A percentile compares a stretch with the other conserved stretches of the same genome.
These are phyloP conservation scores for Pyronema omphalodes DNA, from an alignment of 495 filamentous ascomycete species.

Conservation along the genomic window DNA sequence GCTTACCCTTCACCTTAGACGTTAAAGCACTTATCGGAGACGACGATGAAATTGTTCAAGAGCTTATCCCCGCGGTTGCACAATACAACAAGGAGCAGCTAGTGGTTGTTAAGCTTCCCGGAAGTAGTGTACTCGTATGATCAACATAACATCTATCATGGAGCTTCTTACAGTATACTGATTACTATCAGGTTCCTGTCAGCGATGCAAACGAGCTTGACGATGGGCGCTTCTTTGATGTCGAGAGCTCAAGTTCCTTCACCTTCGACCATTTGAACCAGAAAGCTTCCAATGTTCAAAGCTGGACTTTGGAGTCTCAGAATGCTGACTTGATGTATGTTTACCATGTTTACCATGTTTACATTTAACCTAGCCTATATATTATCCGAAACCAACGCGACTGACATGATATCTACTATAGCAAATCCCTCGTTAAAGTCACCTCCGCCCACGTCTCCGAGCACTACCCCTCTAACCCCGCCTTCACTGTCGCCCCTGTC, in stretches of 20 bases:
- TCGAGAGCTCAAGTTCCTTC: slow-evolving; percentile 70
- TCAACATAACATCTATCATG: not conserved
- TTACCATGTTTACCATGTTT: slow-evolving; percentile 23
- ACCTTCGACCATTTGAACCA: slow-evolving; percentile 60
- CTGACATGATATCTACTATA: slow-evolving; percentile 19
- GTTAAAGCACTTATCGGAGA: slow-evolving; percentile 71
- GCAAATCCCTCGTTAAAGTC: slow-evolving; percentile 64
- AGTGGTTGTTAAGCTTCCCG: slow-evolving; percentile 69
- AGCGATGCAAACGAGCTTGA: slow-evolving; percentile 69
- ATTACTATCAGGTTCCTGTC: slow-evolving; percentile 47
- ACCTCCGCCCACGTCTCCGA: slow-evolving; percentile 62
- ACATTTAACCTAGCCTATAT: not conserved
- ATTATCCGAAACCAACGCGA: not conserved
- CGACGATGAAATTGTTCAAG: slow-evolving; percentile 43
- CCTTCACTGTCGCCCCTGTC: slow-evolving; percentile 62
- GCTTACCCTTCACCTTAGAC: slow-evolving; percentile 33
- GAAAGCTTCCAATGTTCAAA: slow-evolving; percentile 70
- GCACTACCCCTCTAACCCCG: slow-evolving; percentile 61
- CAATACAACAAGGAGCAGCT: slow-evolving; percentile 95
- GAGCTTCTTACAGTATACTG: slow-evolving; percentile 2
- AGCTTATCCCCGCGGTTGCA: slow-evolving; percentile 67
- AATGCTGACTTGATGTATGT: slow-evolving; percentile 63
- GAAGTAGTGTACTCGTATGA: slow-evolving; percentile 50
- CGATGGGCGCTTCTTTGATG: slow-evolving; percentile 68
- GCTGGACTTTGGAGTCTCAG: slow-evolving; percentile 58